Percentiles rank a stretch among this genome's conserved stretches.
phyloP scores from a whole-genome alignment of 768 basidiomycete species.

The Termitomyces sp. region DNA sequence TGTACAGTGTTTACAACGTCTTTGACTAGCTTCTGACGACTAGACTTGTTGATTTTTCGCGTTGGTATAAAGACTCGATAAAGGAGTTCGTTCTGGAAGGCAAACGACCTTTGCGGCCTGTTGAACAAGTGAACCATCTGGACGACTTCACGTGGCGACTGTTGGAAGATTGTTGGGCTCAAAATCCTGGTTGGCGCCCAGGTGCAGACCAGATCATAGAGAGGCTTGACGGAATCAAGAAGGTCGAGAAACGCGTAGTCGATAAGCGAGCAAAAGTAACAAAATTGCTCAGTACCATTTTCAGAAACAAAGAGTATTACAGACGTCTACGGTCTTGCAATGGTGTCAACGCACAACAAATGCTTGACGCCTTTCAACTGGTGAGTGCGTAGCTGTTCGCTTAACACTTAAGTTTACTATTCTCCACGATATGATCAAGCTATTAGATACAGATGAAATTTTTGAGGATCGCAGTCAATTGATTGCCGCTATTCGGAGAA shows the following conservation, averaged over 20 bases:
- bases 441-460: not conserved
- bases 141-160: not conserved
- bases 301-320: not conserved
- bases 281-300: not conserved
- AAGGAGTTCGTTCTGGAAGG: not conserved
- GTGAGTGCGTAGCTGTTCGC: not conserved
- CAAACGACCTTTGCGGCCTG: not conserved
- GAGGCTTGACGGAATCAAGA: not conserved
- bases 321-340: not conserved
- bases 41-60: not conserved
- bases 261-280: not conserved
- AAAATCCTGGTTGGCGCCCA: not conserved
- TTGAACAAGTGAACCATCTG: not conserved
- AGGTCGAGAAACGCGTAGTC: not conserved
- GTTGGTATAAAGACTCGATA: not conserved
- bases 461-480: not conserved
- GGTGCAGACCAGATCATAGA: not conserved
- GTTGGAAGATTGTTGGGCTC: not conserved
- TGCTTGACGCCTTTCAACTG: not conserved
- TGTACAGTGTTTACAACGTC: not conserved
- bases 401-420: not conserved
- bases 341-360: not conserved
- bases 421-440: not conserved
- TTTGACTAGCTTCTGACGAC: not conserved
- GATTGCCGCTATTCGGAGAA: constrained; percentile 6